These are phyloP conservation scores for Sanguinoderma infundibulare DNA, from an alignment of 1,284 basidiomycete genomes.

Conservation along the genomic window DNA sequence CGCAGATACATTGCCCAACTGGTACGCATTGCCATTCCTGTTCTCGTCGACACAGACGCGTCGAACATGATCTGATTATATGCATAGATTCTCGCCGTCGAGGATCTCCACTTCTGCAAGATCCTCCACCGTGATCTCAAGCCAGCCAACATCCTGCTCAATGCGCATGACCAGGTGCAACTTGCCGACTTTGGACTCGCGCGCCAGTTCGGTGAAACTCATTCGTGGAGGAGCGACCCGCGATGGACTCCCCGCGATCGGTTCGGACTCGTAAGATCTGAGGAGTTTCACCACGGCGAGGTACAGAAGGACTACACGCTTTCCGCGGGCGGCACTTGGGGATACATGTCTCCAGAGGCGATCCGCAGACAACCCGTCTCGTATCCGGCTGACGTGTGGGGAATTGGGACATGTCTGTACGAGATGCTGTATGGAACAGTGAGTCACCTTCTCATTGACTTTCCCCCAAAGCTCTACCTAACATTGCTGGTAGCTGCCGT, in stretches of 20 bases:
- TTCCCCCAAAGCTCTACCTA: constrained; percentile 49
- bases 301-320: not conserved
- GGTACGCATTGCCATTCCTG: constrained; percentile 10
- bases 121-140: constrained; percentile 42
- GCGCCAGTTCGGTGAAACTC: constrained; percentile 48
- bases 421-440: not conserved
- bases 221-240: not conserved
- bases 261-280: not conserved
- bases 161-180: constrained; percentile 64
- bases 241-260: not conserved
- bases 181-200: constrained; percentile 70
- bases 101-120: constrained; percentile 47
- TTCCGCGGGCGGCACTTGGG: constrained; percentile 33
- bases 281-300: not conserved
- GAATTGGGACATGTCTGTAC: constrained; percentile 58
- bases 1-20: constrained; percentile 27
- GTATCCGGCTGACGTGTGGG: constrained; percentile 43
- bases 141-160: constrained; percentile 68
- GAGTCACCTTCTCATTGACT: not conserved
- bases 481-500: not conserved
- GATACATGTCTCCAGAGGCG: constrained; percentile 69
- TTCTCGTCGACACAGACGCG: constrained; percentile 23
- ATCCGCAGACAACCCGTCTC: constrained; percentile 37
- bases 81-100: constrained; percentile 19
- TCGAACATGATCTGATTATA: constrained; percentile 37